Evolutionary conservation across 768 basidiomycete species (phyloP), one percentile per base, ranked within the genome.

Genomic region (Chalciporus chontae): DNA sequence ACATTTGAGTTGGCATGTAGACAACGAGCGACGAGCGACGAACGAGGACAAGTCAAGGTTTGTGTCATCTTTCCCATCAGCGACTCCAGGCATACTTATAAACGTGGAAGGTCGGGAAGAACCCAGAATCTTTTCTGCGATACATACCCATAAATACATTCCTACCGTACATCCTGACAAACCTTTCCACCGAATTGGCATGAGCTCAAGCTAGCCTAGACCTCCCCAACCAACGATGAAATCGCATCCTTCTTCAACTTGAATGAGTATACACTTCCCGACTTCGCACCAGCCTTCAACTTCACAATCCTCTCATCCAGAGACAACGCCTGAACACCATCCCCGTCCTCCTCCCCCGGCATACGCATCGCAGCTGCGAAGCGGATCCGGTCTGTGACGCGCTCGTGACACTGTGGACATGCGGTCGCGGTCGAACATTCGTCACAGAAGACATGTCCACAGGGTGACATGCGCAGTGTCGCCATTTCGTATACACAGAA

Each of bases 391-490:
- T 23, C 11, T 5, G 31, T 44, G 10, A 44, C 7, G 14, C 2
- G 27, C 21, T 34, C 34, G 26, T 23, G 31, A 44, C 31, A 32
- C 26, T 34, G 7, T 19, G 43, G 43, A n/a, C 43, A 44, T 14
- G 18, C 31, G 19, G 10, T 21, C 21, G 31, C 43, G n/a, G 43
- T 21, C 31, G 18, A 44, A 17, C 43, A 34, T 14, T 31, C 43
- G 21, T 34, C 43, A 19, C 31, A 44, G 43, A 44, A 44, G 11
- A 32, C 31, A 34, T 44, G 43, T 21, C 43, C 43, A 44, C 43
- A 44, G 29, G 27, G 43, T 13, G 17, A 44, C 27, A 44, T 32
- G 29, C 43, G 43, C 19, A 11, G 43, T 6, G 43, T 44, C 11
- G 18, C 43, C 43, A 44, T 32, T 21, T 44, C 43, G 43, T 44